These are phyloP conservation scores for Echium plantagineum DNA, from an alignment of 257 asterid species.

Conservation along the genomic window DNA sequence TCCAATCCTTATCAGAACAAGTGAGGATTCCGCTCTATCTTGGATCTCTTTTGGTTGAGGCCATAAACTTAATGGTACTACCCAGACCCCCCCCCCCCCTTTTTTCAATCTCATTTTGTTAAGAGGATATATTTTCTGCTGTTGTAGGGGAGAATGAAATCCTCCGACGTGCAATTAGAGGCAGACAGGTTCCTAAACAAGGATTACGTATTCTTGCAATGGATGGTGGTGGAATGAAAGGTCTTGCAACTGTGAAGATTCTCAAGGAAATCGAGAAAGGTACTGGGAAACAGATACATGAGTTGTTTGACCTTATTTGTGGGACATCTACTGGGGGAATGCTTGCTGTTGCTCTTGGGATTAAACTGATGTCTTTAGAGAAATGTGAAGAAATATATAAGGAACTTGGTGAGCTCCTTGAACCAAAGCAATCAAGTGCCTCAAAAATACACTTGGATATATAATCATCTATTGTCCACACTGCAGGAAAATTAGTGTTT, in stretches of 20 bases:
- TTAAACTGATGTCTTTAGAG: constrained; percentile 82
- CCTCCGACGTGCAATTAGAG: constrained; percentile 84
- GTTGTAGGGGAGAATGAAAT: constrained; percentile 86
- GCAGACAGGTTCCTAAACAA: constrained; percentile 75
- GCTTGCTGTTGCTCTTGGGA: constrained; percentile 99
- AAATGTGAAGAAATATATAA: constrained; percentile 96
- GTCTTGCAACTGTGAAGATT: constrained; percentile 91
- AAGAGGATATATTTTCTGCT: constrained; percentile 12
- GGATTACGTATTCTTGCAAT: constrained; percentile 88
- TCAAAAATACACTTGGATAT: constrained; percentile 5
- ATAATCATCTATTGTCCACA: constrained; percentile 12
- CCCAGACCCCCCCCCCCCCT: too few relatives aligned
- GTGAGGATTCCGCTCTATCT: too few relatives aligned
- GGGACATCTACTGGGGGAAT: constrained; percentile 99
- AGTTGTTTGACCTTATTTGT: constrained; percentile 94
- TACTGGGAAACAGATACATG: constrained; percentile 92
- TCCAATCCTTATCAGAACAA: too few relatives aligned
- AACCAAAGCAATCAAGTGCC: constrained; percentile 10
- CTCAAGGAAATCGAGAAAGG: constrained; percentile 87
- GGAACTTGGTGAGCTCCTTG: constrained; percentile 65
- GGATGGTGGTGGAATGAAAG: constrained; percentile 99
- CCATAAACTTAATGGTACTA: too few relatives aligned
- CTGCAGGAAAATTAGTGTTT: constrained; percentile 86
- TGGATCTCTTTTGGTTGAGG: not conserved
- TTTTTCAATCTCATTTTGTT: not conserved